Percentiles rank a stretch among this genome's conserved stretches.
These are phyloP conservation scores for Lumnitzera racemosa DNA, from an alignment of 345 rosid species.

Conservation along the genomic window DNA sequence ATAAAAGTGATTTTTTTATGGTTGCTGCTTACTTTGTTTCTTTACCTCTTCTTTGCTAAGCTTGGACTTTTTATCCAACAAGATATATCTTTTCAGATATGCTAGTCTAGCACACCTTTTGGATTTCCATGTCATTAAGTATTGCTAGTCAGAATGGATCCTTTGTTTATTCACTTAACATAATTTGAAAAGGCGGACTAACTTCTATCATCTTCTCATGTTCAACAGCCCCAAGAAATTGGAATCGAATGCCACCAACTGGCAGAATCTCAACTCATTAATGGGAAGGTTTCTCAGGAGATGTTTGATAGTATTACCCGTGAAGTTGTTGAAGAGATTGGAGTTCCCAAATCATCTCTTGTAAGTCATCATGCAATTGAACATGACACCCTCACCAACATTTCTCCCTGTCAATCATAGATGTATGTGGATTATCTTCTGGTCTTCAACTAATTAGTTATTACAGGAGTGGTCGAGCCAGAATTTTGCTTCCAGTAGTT, in stretches of 20 bases:
- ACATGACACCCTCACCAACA: background rate
- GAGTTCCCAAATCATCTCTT: slow-evolving; percentile 65
- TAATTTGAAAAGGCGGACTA: slow-evolving; percentile 3
- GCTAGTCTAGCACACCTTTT: no score
- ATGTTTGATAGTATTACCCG: slow-evolving; percentile 73
- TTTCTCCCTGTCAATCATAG: no score
- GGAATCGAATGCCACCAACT: slow-evolving; percentile 38
- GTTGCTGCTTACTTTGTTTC: background rate
- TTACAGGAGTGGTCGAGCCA: no score
- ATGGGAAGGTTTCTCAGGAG: slow-evolving; percentile 52
- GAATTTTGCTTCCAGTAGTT: no score
- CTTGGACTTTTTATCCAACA: background rate
- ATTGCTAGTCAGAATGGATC: no score
- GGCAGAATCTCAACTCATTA: slow-evolving; percentile 24
- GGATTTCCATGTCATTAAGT: no score
- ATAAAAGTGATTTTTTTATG: background rate
- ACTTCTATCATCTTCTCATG: slow-evolving; percentile 6
- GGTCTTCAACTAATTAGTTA: background rate
- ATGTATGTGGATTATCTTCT: slow-evolving; percentile 3
- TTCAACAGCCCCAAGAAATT: slow-evolving; percentile 53
- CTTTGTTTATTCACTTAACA: no score
- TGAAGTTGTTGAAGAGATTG: slow-evolving; percentile 90
- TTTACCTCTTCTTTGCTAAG: background rate
- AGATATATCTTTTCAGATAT: background rate
- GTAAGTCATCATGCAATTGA: slow-evolving; percentile 21